These are phyloP conservation scores for Rhizopus sp. DNA, from an alignment of 371 early-diverging fungal genomes.

Conservation along the genomic window DNA sequence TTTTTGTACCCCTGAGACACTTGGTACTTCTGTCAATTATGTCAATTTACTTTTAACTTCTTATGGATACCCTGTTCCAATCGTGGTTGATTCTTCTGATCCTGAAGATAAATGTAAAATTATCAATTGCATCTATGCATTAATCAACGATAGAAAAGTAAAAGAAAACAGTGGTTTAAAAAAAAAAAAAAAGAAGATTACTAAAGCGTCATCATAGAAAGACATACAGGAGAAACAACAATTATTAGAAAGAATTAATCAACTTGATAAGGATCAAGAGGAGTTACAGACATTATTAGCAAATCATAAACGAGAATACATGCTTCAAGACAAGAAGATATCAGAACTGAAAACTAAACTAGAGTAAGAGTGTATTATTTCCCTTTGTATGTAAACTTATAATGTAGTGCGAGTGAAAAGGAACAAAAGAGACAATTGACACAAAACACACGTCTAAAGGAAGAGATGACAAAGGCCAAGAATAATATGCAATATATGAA, in stretches of 20 bases:
- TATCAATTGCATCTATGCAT: conserved; percentile 36
- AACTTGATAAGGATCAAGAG: conserved; percentile 12
- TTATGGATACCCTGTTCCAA: conserved; percentile 45
- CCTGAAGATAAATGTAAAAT: conserved; percentile 37
- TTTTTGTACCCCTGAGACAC: conserved; percentile 25
- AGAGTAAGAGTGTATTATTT: conserved; percentile 16
- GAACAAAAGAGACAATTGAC: conserved; percentile 20
- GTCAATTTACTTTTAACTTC: conserved; percentile 42
- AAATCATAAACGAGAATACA: conserved; percentile 8
- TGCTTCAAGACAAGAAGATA: conserved; percentile 4
- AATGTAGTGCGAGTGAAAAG: conserved; percentile 20
- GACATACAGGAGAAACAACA: conserved; percentile 17
- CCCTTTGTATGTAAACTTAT: background rate
- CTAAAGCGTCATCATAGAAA: conserved; percentile 8
- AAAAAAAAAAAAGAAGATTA: background rate
- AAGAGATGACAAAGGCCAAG: conserved; percentile 43
- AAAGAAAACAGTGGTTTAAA: background rate
- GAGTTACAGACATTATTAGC: conserved; percentile 10
- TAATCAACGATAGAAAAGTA: conserved; percentile 47
- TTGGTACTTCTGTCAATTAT: conserved; percentile 33
- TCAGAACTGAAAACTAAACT: conserved; percentile 17
- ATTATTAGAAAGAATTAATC: conserved; percentile 8
- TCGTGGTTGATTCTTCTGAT: conserved; percentile 32
- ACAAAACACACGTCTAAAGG: conserved; percentile 29
- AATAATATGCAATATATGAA: conserved; percentile 49